Base-by-base conservation (phyloP, 805 yeast species). In the Lachancea waltii region DNA sequence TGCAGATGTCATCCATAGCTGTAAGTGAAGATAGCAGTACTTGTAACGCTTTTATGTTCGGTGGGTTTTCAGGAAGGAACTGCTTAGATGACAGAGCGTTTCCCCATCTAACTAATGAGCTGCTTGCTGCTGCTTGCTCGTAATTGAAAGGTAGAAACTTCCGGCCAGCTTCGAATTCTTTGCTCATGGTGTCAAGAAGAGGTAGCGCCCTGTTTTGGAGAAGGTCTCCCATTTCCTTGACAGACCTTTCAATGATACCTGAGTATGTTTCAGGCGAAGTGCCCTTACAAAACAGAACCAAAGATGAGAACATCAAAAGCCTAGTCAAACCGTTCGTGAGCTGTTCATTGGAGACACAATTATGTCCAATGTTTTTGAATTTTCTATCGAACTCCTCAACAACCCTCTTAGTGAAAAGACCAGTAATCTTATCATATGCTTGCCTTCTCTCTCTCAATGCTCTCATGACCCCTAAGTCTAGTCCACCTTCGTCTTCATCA, bases 371-470 rank as follows among this genome's bases (percentile, higher is more conserved):
- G 16, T 53, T 57, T 20, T 59, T 63, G 37, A 82, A 68, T 22
- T 70, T 64, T 3, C 50, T 41, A 10, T 62, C 63, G 44, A 79
- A 61, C 34, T 70, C 77, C 1, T 35, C 44, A 10, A 54, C 65
- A 40, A 76, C 68, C 43, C 72, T 67, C 14, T 52, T 56, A 23
- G 75, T 56, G 50, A 86, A 83, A 4, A 64, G 59, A 2, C 54
- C 49, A 1, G 81, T 68, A 1, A 77, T 77, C 15, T 62, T 54
- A 48, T 79, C 85, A 53, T 81, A 84, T 4, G 66, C 69, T 11
- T 67, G 63, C 41, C 77, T 71, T 50, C 81, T 79, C 49, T 84
- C 86, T 43, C 69, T 70, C 42, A 85, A 65, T 0, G 94, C 94
- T 41, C 70, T 68, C 85, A 86, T 81, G 14, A 73, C 70, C 26